Percentiles rank a stretch among this genome's conserved stretches.
Conservation (phyloP, 2,329 filamentous ascomycete species). For the Xylariomycetidae sp. region DNA sequence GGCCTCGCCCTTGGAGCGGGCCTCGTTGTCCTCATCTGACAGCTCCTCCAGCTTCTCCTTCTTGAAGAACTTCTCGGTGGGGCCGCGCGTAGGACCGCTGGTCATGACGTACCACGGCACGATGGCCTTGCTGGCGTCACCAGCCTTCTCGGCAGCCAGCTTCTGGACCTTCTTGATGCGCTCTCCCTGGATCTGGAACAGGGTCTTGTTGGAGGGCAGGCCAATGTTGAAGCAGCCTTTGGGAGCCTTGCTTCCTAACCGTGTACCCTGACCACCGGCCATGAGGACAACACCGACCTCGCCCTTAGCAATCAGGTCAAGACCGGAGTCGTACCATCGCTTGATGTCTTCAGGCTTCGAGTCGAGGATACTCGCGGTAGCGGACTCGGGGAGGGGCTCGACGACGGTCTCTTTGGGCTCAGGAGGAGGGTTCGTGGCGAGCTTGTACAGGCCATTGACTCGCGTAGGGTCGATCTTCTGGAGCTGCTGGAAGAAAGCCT, state of each 20-base stretch:
- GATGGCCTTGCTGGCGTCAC: conserved; percentile 49
- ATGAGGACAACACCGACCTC: conserved; percentile 86
- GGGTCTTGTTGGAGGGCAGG: conserved; percentile 82
- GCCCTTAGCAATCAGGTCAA: conserved; percentile 73
- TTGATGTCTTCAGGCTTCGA: conserved; percentile 72
- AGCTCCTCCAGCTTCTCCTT: conserved; percentile 25
- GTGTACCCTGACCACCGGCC: conserved; percentile 94
- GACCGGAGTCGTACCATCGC: conserved; percentile 75
- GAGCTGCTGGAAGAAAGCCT: conserved; percentile 74
- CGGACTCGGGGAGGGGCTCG: conserved; percentile 81
- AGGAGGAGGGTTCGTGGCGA: conserved; percentile 72
- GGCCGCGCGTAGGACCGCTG: conserved; percentile 83
- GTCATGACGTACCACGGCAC: conserved; percentile 99
- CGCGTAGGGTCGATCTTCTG: conserved; percentile 72
- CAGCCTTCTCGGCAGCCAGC: conserved; percentile 66
- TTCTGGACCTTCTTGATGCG: conserved; percentile 81
- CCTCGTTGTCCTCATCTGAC: conserved; percentile 58
- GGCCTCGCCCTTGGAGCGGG: conserved; percentile 20
- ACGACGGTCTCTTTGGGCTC: conserved; percentile 51
- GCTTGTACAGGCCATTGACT: conserved; percentile 82
- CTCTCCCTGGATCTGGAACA: conserved; percentile 98
- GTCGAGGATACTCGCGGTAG: conserved; percentile 86
- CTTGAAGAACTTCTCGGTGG: conserved; percentile 86
- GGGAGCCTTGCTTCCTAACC: conserved; percentile 87
- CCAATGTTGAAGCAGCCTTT: conserved; percentile 98